Conservation (phyloP, 371 early-diverging fungal species). For the Mucor piriformis region DNA sequence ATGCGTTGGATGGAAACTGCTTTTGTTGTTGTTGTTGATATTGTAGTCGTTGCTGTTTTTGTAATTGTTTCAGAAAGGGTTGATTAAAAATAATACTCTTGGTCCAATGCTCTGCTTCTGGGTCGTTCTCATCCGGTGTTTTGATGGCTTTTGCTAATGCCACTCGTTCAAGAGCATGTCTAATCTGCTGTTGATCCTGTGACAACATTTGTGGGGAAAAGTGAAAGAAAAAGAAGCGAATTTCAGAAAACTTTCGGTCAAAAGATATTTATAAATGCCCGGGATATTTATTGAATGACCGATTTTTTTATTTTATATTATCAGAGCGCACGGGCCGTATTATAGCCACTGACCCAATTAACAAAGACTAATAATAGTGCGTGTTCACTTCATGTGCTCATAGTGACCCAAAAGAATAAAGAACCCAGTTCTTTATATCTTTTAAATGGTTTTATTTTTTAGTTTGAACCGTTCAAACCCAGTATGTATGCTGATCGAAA, state of each 20-base stretch:
- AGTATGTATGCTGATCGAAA: too few relatives aligned
- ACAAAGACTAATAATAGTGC: too few relatives aligned
- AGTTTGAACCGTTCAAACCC: too few relatives aligned
- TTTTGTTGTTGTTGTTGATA: not conserved
- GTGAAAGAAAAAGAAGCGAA: not conserved
- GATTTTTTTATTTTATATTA: too few relatives aligned
- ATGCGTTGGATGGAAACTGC: not conserved
- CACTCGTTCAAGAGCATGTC: conserved; percentile 10
- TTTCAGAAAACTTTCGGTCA: not conserved
- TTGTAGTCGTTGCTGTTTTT: not conserved
- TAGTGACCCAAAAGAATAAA: too few relatives aligned
- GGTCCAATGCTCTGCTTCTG: conserved; percentile 38
- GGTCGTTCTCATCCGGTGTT: conserved; percentile 37
- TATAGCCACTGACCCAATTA: too few relatives aligned
- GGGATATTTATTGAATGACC: conserved; percentile 4
- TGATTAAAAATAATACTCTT: conserved; percentile 54
- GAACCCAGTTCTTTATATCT: too few relatives aligned
- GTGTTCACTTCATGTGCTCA: too few relatives aligned
- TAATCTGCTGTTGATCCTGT: not conserved
- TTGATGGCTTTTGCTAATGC: conserved; percentile 51
- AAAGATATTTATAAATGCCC: not conserved
- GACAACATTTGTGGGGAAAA: not conserved
- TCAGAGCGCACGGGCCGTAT: conserved; percentile 3
- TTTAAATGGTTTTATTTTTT: too few relatives aligned
- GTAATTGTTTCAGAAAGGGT: conserved; percentile 26